Base-by-base conservation (phyloP, 1,284 basidiomycete genomes). In the Violaceomyces palustris region DNA sequence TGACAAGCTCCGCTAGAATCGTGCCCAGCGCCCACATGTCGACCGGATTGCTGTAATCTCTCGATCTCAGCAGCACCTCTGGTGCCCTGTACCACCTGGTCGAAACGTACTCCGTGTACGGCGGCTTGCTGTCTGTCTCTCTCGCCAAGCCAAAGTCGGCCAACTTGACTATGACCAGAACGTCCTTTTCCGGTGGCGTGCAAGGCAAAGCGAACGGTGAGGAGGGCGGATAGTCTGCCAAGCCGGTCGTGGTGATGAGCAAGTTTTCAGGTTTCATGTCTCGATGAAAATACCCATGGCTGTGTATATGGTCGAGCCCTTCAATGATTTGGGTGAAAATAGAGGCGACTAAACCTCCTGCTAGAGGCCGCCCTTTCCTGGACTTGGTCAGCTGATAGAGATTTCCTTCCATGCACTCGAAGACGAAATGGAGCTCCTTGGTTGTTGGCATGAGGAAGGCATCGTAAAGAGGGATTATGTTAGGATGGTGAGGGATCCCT, bases 251-350 rank as follows among this genome's bases (percentile, higher is more conserved):
- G n/a, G 94, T 99, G 66, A 99, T 93, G 43, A 99, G 83, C n/a
- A 99, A 83, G 68, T 99, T 99, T 74, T 99, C 94, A 22, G 94
- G 94, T 76, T 99, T 99, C 89, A 98, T 93, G 75, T 99, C 94
- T 42, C 94, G 88, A 74, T 99, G 94, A 74, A 99, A 98, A 76
- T 94, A 99, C 45, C 93, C 93, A 36, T 85, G 79, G 14, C 79
- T 73, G 75, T 99, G 94, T 55, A 98, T 90, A 74, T 98, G 94
- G 68, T 90, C 79, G 27, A 99, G 80, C 25, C 94, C 94, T 10
- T 82, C 78, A 28, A 91, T 83, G 65, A 92, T 88, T 76, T 99
- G 94, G 46, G 83, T 83, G 74, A 96, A 94, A 68, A 97, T 92
- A 62, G 88, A 91, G 12, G 90, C 87, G 47, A 94, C 85, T 58